Evolutionary conservation across 1,284 basidiomycete species (phyloP).

Genomic region (Rhodotorula mucilaginosa): DNA sequence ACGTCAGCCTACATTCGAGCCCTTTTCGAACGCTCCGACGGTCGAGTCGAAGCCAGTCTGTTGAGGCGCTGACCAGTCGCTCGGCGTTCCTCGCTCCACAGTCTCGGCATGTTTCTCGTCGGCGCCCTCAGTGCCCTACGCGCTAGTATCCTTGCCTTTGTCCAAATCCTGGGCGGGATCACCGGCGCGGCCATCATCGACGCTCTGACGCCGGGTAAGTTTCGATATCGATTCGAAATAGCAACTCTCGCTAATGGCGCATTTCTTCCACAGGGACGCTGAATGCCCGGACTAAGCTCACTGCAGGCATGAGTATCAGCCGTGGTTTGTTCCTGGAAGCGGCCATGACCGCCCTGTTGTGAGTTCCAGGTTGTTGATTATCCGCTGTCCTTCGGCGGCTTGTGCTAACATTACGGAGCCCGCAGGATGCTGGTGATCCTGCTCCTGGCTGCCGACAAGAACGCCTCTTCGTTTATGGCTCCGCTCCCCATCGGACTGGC

Average conservation of each 20-base stretch:
- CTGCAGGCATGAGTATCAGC: slow-evolving; percentile 1
- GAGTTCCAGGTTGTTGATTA: neutral
- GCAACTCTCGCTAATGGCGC: no score
- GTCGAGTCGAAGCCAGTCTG: neutral
- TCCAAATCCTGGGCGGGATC: slow-evolving; percentile 37
- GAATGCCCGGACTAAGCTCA: slow-evolving; percentile 5
- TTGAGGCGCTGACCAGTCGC: neutral
- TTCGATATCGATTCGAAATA: no score
- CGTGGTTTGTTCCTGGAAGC: slow-evolving; percentile 49
- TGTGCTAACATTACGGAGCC: neutral
- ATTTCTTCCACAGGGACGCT: neutral
- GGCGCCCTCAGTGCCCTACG: slow-evolving; percentile 63
- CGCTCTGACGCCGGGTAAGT: no score
- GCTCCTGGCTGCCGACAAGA: slow-evolving; percentile 49
- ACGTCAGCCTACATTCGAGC: neutral
- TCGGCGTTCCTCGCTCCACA: slow-evolving; percentile 36
- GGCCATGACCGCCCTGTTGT: slow-evolving; percentile 13
- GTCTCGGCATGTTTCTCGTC: slow-evolving; percentile 61
- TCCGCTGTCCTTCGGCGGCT: neutral
- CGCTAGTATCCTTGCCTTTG: slow-evolving; percentile 63
- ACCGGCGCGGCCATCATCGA: neutral
- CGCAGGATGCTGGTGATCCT: slow-evolving; percentile 23
- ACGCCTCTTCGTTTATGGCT: slow-evolving; percentile 66
- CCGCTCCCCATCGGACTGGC: slow-evolving; percentile 62
- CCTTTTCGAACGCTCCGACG: neutral